These are phyloP conservation scores for Cephaloascus fragrans DNA, from an alignment of 805 yeast species.

Conservation along the genomic window DNA sequence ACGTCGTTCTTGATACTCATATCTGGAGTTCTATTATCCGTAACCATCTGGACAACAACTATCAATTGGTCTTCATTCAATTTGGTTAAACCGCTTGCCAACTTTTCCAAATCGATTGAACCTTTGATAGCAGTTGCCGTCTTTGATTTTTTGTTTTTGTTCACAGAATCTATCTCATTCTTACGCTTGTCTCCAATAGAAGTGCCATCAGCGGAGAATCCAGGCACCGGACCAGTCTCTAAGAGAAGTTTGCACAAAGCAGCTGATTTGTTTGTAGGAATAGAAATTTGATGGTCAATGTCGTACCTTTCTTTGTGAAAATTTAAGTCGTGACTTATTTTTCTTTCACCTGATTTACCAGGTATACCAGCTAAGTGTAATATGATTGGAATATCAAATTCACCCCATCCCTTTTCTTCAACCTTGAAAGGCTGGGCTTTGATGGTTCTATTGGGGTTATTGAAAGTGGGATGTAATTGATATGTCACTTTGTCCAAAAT, in stretches of 20 bases:
- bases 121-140: slow-evolving; percentile 55
- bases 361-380: slow-evolving; percentile 48
- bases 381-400: slow-evolving; percentile 79
- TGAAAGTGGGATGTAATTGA: slow-evolving; percentile 90
- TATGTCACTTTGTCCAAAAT: slow-evolving; percentile 90
- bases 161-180: slow-evolving; percentile 13
- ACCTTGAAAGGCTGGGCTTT: slow-evolving; percentile 80
- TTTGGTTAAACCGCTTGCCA: slow-evolving; percentile 84
- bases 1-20: slow-evolving; percentile 94
- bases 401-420: slow-evolving; percentile 98
- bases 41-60: slow-evolving; percentile 95
- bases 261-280: slow-evolving; percentile 67
- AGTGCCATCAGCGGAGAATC: slow-evolving; percentile 16
- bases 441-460: slow-evolving; percentile 74
- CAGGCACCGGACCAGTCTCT: slow-evolving; percentile 80
- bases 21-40: slow-evolving; percentile 89
- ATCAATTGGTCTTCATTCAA: slow-evolving; percentile 86
- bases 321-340: slow-evolving; percentile 81
- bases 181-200: slow-evolving; percentile 16
- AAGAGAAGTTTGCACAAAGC: slow-evolving; percentile 60
- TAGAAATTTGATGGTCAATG: slow-evolving; percentile 65
- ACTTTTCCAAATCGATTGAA: slow-evolving; percentile 75
- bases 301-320: slow-evolving; percentile 70
- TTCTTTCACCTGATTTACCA: slow-evolving; percentile 85
- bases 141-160: slow-evolving; percentile 43